A percentile compares a stretch with the other conserved stretches of the same genome.
Evolutionary conservation across 2,329 filamentous ascomycete species (phyloP).

Genomic region (Dendrostoma leiphaemia): DNA sequence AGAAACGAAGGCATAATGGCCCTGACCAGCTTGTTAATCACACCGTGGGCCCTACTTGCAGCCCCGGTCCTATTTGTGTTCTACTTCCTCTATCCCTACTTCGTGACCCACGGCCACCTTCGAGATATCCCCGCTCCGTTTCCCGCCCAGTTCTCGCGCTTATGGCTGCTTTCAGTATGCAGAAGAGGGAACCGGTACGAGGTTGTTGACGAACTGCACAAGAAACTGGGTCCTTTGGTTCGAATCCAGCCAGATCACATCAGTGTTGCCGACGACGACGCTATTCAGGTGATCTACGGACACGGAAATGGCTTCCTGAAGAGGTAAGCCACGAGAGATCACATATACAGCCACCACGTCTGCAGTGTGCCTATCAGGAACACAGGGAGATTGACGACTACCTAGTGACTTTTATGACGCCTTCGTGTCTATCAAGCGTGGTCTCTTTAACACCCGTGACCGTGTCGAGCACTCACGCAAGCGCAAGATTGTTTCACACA

Average conservation of each 20-base stretch:
- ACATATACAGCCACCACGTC: neutral
- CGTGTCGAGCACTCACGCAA: constrained; percentile 82
- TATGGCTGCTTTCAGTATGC: constrained; percentile 72
- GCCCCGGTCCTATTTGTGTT: constrained; percentile 47
- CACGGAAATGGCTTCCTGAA: constrained; percentile 76
- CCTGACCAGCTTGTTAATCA: constrained; percentile 32
- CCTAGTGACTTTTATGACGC: constrained; percentile 82
- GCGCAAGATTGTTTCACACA: constrained; percentile 84
- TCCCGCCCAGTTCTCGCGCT: constrained; percentile 65
- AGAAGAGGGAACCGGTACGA: constrained; percentile 65
- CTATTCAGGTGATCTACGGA: constrained; percentile 75
- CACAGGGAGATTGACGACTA: neutral
- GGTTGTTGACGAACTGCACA: constrained; percentile 69
- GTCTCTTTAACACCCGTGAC: constrained; percentile 87
- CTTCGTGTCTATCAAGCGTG: constrained; percentile 82
- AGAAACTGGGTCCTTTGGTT: constrained; percentile 75
- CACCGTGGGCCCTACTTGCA: constrained; percentile 45
- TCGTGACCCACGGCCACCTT: constrained; percentile 51
- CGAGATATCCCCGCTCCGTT: constrained; percentile 61
- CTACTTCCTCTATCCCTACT: constrained; percentile 59
- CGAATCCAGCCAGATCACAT: constrained; percentile 83
- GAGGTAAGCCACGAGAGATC: constrained; percentile 50
- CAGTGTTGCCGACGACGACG: constrained; percentile 76
- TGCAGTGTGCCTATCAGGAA: too few relatives aligned
- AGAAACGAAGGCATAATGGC: constrained; percentile 24